Base-by-base conservation (phyloP, 2,329 filamentous ascomycete genomes). In the Neofusicoccum kwambonambiense region DNA sequence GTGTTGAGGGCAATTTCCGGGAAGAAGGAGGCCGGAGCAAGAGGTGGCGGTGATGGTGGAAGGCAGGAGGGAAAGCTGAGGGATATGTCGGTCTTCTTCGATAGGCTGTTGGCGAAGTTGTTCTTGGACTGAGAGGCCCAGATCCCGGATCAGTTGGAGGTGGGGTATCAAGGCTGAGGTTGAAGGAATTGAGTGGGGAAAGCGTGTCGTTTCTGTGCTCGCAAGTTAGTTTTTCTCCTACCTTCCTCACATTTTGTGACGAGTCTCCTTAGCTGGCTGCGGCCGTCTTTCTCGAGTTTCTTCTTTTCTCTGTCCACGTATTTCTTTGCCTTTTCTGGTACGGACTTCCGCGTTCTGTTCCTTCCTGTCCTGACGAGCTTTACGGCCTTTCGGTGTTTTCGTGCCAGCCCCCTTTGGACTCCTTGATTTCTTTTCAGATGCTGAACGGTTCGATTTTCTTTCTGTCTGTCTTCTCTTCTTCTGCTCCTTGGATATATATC, bases 11-110 rank as follows among this genome's bases (percentile, higher is more conserved):
- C 5, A 58, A 49, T 11, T 70, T 66, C 47, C 27, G 27, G 27
- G 27, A 31, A 31, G 27, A 31, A 7, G 6, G 27, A 31, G 27
- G 27, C 27, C 6, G 27, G 27, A 31, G 27, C 6, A 7, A 7
- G 27, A 31, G 6, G 6, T 31, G 5, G 27, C 6, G 27, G 5
- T 31, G 27, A 19, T 17, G 27, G 9, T 6, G 31, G 15, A 15
- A 12, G 9, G 27, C 5, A 19, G 15, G 27, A 47, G 34, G 9
- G 13, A 12, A 27, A 17, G 9, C 34, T n/a, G 27, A 27, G 42
- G 9, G 74, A 76, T 12, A 77, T 78, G 74, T 70, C 68, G 1
- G 74, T 69, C 35, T 78, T 76, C 64, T 79, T 79, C 58, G 77
- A 79, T 64, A 68, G 77, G 31, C 61, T 78, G 41, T 72, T 76